Evolutionary conservation across 257 asterid genomes (phyloP).

Genomic region (Fraxinus cuspidata): DNA sequence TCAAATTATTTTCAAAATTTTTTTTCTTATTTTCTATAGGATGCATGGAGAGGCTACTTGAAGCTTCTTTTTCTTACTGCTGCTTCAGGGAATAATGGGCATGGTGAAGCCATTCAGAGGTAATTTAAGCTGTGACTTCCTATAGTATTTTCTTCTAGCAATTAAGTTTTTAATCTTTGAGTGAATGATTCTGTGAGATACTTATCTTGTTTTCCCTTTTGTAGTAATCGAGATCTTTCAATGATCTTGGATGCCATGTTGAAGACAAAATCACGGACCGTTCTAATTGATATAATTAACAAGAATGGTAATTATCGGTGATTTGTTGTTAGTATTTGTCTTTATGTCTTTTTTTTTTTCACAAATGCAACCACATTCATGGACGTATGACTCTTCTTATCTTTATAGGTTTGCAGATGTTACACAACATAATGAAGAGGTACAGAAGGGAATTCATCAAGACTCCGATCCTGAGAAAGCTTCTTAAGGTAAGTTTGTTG

Average conservation of each 20-base stretch:
- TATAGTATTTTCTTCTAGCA: not conserved
- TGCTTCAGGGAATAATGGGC: constrained; percentile 78
- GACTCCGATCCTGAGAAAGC: constrained; percentile 88
- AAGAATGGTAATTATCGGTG: constrained; percentile 65
- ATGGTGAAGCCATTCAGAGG: constrained; percentile 91
- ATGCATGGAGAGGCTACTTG: constrained; percentile 89
- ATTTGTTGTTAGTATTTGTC: not conserved
- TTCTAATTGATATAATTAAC: constrained; percentile 74
- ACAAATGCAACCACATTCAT: not conserved
- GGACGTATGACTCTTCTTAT: constrained; percentile 11
- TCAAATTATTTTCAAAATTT: constrained; percentile 3
- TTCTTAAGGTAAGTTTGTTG: constrained; percentile 67
- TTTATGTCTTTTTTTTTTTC: not conserved
- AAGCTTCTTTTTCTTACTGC: constrained; percentile 90
- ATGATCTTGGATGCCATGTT: constrained; percentile 92
- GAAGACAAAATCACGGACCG: constrained; percentile 88
- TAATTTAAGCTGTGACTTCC: constrained; percentile 24
- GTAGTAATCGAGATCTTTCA: constrained; percentile 93
- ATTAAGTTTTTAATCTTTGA: constrained; percentile 14
- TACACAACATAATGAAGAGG: constrained; percentile 88
- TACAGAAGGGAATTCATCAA: constrained; percentile 69
- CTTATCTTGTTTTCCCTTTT: constrained; percentile 16
- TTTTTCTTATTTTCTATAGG: constrained; percentile 46
- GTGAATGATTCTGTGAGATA: not conserved
- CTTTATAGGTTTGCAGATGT: constrained; percentile 86